Base-by-base conservation (phyloP, 495 filamentous ascomycete genomes). In the Massariosphaeria phaeospora region DNA sequence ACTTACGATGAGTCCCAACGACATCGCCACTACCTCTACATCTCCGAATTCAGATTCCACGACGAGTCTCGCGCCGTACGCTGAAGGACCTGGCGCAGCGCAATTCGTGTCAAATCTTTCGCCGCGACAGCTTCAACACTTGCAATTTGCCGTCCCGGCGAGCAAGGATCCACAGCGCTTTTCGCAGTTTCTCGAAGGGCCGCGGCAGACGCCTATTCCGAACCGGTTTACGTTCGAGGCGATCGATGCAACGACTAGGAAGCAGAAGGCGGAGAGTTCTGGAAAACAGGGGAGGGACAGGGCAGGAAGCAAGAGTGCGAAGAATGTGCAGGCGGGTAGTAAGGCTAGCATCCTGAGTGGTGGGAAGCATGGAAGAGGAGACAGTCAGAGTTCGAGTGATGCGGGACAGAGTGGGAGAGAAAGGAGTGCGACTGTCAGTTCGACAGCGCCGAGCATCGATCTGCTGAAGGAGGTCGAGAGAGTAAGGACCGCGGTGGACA, bases 191-290 rank as follows among this genome's bases (percentile, higher is more conserved):
- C 26, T 61, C 2, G 57, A 61, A 24, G 48, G 20, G 27, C 57
- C 57, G 8, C 50, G 57, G n/a, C 13, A 21, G 15, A 18, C 34
- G 18, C 57, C 57, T 2, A 38, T 61, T 11, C 57, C 57, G 1
- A 61, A 61, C n/a, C 3, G 57, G 17, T 61, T 61, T 20, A 61
- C 51, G 6, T 61, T 61, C 30, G 43, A 48, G 6, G 47, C 51
- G 15, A 27, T 55, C 15, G 30, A 53, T 24, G 7, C 15, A 1
- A 40, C 41, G 18, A 27, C 34, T 1, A 27, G 44, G 17, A 5
- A 27, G 27, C 17, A 13, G 2, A 21, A 8, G n/a, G 46, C 17
- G 8, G 30, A 27, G 21, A 20, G 17, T 3, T 34, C 17, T 30
- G 24, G 23, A 10, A 31, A 33, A 17, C 36, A 51, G 21, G 13